phyloP scores from a whole-genome alignment of 192 early-diverging fungal species.

The Backusella parvicylindrica region DNA sequence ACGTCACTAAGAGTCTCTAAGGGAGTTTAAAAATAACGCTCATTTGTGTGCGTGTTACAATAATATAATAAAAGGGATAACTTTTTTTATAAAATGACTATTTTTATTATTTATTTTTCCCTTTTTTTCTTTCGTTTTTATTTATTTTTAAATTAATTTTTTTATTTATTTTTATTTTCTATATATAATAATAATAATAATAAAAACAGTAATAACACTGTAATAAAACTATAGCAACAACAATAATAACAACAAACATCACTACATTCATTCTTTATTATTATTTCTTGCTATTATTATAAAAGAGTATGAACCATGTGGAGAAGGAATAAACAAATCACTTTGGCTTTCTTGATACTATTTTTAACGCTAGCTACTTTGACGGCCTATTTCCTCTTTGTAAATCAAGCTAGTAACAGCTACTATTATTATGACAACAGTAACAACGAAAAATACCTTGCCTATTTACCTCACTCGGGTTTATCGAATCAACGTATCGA shows the following conservation, averaged over 20 bases:
- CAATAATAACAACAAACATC: background rate
- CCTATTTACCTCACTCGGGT: constrained; percentile 53
- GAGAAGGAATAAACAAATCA: constrained; percentile 3
- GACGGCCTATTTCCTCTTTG: background rate
- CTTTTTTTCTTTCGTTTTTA: constrained; percentile 1
- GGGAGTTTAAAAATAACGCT: background rate
- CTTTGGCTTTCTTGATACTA: background rate
- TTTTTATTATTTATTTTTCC: constrained; percentile 1
- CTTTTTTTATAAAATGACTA: background rate
- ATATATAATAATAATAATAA: background rate
- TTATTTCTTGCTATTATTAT: background rate
- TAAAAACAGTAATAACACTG: too few relatives aligned
- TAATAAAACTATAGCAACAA: too few relatives aligned
- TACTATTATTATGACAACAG: background rate
- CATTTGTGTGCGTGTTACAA: too few relatives aligned
- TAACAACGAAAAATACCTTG: constrained; percentile 42
- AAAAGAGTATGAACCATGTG: constrained; percentile 4
- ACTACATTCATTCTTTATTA: background rate
- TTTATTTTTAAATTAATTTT: background rate
- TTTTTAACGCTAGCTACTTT: background rate
- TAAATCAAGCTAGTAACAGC: background rate
- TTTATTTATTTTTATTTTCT: background rate
- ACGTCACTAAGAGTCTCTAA: constrained; percentile 41
- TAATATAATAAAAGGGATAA: background rate
- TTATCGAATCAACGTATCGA: constrained; percentile 55